Base-by-base conservation (phyloP, 192 early-diverging fungal genomes). In the Phlyctochytrium arcticum region DNA sequence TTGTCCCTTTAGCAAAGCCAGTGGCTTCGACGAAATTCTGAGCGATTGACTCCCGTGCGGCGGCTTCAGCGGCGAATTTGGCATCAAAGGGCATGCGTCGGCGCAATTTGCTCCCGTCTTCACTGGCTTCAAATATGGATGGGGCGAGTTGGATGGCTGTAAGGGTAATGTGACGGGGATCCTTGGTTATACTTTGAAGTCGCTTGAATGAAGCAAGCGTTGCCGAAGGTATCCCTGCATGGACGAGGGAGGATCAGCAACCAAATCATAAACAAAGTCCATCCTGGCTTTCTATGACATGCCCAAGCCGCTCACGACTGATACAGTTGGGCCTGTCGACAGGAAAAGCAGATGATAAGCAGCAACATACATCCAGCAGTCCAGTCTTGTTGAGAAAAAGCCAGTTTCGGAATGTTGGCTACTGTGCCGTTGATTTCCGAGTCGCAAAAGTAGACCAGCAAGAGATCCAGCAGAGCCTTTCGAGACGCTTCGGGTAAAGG, bases 381-480 rank as follows among this genome's bases (percentile, higher is more conserved):
- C 66, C 66, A 68, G 57, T 68, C 66, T 15, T 50, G 31, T 15
- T 58, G 35, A 6, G 66, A 48, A 23, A 68, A 50, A 0, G 31
- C 33, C 23, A 4, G 10, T 23, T 60, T 58, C 5, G 66, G 55
- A 49, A 68, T 60, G 32, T 68, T 68, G 6, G 66, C 66, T 4
- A 68, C 48, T 24, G 66, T 68, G 10, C 56, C 66, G 19, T 57
- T 60, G 7, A 68, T 58, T n/a, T 54, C 66, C 31, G 66, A 60
- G 37, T 68, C 51, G 35, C 66, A 44, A 35, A 60, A 68, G 31
- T 68, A 68, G 5, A 54, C 17, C 15, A 68, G 19, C 10, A 68
- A 47, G 9, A 48, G 15, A 12, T 68, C 66, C 6, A 57, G 57
- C 2, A 68, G 29, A 15, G 35, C 39, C 34, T 68, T 58, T 35